These are phyloP conservation scores for Conticribra weissflogii DNA, from an alignment of 108 stramenopile genomes.

Conservation along the genomic window DNA sequence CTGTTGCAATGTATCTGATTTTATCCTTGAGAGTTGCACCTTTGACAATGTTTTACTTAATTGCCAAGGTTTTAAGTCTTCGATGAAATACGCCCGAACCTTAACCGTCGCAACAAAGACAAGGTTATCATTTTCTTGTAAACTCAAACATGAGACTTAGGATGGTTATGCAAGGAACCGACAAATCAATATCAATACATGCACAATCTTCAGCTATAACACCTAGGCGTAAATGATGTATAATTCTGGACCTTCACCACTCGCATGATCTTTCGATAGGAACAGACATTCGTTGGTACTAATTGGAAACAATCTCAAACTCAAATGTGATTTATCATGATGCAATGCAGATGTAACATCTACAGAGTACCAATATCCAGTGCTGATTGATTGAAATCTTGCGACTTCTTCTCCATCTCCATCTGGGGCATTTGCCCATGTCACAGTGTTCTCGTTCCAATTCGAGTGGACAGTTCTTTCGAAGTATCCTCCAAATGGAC, in stretches of 20 bases:
- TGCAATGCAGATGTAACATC: constrained; percentile 22
- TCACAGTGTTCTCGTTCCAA: constrained; percentile 41
- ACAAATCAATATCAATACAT: too few relatives aligned
- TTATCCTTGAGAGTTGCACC: too few relatives aligned
- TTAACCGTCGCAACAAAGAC: too few relatives aligned
- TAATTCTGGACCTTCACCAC: constrained; percentile 30
- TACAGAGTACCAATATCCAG: constrained; percentile 35
- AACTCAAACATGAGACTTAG: too few relatives aligned
- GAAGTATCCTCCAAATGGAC: constrained; percentile 36
- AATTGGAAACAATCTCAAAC: constrained; percentile 34
- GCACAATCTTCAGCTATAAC: too few relatives aligned
- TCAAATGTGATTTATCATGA: constrained; percentile 6
- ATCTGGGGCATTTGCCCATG: constrained; percentile 32
- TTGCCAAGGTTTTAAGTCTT: too few relatives aligned
- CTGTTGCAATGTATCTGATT: too few relatives aligned
- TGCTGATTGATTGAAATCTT: constrained; percentile 18
- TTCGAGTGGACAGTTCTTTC: constrained; percentile 29
- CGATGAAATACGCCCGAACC: too few relatives aligned
- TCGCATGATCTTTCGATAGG: constrained; percentile 32
- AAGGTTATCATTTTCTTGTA: too few relatives aligned
- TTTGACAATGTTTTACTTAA: too few relatives aligned
- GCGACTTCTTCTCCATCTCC: constrained; percentile 40
- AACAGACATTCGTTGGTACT: constrained; percentile 39
- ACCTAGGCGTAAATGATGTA: constrained; percentile 32
- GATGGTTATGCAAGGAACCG: too few relatives aligned